Base-by-base conservation (phyloP, 2,329 filamentous ascomycete species). In the Colletotrichum endophyticum region DNA sequence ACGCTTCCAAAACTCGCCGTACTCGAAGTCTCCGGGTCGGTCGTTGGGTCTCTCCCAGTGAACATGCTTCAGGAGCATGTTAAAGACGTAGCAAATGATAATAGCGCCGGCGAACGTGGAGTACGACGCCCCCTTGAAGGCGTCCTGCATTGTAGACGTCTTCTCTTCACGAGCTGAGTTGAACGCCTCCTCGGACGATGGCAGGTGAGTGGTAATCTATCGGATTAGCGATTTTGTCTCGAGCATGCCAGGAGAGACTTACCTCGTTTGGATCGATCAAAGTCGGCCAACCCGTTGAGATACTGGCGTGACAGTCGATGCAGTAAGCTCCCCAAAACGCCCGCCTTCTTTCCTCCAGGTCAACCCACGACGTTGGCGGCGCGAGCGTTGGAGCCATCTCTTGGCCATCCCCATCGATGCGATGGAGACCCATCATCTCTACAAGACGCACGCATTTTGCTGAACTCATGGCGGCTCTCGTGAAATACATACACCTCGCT, bases 251-350 rank as follows among this genome's bases (percentile, higher is more conserved):
- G 15, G 11, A 28, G 3, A 53, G 19, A 22, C 34, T 22, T 69
- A 74, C 91, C 78, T 98, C 95, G 81, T 88, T 88, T 74, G 95
- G 90, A 78, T 98, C 93, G 57, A 98, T 92, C 30, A 93, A 87
- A 87, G 95, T 94, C 0, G 96, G 95, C 96, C 96, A 98, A 4
- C 96, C 96, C 6, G 96, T 98, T 15, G 95, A 95, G 68, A 98
- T 95, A 80, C 94, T 95, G 4, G 95, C 94, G 84, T 98, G 98
- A 30, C 95, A 91, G 83, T 98, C 96, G 57, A 95, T 90, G 79
- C 93, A 94, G 81, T 96, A 98, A 1, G 93, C 90, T 78, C 93
- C 91, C 96, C 96, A 98, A 80, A 98, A 98, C 0, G 94, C 93
- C 79, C 96, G 90, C 74, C 96, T 90, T 68, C 96, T 90, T 84